Evolutionary conservation across 768 basidiomycete genomes (phyloP).

Genomic region (Dioszegia crocea): DNA sequence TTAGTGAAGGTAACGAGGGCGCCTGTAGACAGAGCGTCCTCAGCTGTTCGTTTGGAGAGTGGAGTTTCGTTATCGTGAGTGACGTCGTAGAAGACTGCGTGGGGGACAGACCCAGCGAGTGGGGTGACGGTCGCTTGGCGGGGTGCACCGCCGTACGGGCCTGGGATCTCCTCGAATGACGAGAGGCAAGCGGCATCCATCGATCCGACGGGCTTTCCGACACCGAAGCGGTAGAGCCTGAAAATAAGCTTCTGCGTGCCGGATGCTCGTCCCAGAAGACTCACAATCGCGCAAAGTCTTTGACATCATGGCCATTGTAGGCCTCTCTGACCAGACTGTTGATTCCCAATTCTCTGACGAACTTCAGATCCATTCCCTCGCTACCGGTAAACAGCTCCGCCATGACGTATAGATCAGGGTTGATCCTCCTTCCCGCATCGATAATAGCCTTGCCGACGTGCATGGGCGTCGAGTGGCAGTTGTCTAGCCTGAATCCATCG

Average conservation of each 20-base stretch:
- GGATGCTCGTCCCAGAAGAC: constrained; percentile 8
- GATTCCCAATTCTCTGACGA: constrained; percentile 85
- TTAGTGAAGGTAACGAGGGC: constrained; percentile 87
- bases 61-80: constrained; percentile 98
- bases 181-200: constrained; percentile 89
- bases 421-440: constrained; percentile 79
- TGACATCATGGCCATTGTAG: constrained; percentile 75
- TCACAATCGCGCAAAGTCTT: constrained; percentile 75
- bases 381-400: constrained; percentile 96
- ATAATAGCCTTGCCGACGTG: constrained; percentile 94
- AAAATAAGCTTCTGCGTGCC: constrained; percentile 7
- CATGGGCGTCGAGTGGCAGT: constrained; percentile 95
- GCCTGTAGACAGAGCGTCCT: constrained; percentile 91
- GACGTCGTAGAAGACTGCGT: constrained; percentile 89
- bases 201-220: constrained; percentile 92
- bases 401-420: constrained; percentile 91
- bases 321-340: constrained; percentile 92
- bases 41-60: constrained; percentile 80
- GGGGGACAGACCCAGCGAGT: constrained; percentile 79
- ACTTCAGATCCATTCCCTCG: constrained; percentile 85
- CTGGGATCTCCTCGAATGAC: constrained; percentile 67
- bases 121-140: constrained; percentile 71
- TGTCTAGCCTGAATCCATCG: constrained; percentile 96
- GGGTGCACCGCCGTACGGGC: constrained; percentile 75
- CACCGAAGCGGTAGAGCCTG: constrained; percentile 74